Evolutionary conservation across 495 filamentous ascomycete genomes (phyloP).

Genomic region (Glonium stellatum): DNA sequence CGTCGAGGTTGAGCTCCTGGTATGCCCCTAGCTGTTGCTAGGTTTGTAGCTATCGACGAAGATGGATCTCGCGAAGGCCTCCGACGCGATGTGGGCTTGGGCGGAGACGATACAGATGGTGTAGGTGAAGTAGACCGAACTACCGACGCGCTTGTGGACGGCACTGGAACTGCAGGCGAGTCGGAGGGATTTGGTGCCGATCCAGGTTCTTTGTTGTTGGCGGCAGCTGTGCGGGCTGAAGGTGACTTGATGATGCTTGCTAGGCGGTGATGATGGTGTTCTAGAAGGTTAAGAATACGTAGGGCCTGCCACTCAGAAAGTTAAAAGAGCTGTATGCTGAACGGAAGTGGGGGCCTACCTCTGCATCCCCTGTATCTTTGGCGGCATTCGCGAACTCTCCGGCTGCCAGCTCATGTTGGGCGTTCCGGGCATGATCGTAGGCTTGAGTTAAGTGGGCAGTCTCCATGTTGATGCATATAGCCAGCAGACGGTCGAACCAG

Average conservation of each 20-base stretch:
- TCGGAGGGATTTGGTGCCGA: slow-evolving; percentile 1
- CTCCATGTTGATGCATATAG: slow-evolving; percentile 44
- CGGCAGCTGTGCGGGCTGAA: slow-evolving; percentile 6
- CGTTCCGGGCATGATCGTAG: slow-evolving; percentile 77
- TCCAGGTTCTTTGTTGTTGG: neutral
- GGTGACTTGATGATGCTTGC: slow-evolving; percentile 61
- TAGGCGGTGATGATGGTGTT: slow-evolving; percentile 75
- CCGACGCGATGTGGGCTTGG: slow-evolving; percentile 44
- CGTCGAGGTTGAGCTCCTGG: slow-evolving; percentile 49
- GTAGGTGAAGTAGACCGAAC: slow-evolving; percentile 32
- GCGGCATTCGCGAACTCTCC: slow-evolving; percentile 82
- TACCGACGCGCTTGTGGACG: neutral
- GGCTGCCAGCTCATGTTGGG: slow-evolving; percentile 84
- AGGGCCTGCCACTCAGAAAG: slow-evolving; percentile 48
- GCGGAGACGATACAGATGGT: slow-evolving; percentile 32
- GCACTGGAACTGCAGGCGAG: neutral
- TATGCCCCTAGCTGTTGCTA: slow-evolving; percentile 84
- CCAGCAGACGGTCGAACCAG: neutral
- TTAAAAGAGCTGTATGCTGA: slow-evolving; percentile 9
- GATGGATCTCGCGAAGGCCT: slow-evolving; percentile 56
- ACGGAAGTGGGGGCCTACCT: slow-evolving; percentile 43
- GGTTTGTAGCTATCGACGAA: slow-evolving; percentile 85
- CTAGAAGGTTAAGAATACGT: slow-evolving; percentile 74
- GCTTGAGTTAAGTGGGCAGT: slow-evolving; percentile 62
- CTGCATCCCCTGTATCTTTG: slow-evolving; percentile 63